phyloP scores from a whole-genome alignment of 208 protist genomes.

The Histomonas meleagridis region DNA sequence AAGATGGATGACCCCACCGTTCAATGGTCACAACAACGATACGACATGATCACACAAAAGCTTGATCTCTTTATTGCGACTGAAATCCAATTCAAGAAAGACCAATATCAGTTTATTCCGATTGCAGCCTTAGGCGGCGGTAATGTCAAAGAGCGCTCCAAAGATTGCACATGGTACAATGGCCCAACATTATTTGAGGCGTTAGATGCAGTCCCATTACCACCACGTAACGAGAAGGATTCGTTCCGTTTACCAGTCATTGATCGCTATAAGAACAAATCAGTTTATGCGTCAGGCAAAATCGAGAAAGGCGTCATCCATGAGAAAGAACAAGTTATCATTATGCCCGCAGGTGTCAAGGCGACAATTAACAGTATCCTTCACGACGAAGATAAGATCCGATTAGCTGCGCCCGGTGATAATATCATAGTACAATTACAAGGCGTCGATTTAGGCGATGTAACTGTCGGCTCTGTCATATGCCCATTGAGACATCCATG shows the following conservation, averaged over 20 bases:
- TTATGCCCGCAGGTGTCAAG: background rate
- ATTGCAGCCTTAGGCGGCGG: background rate
- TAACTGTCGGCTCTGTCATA: background rate
- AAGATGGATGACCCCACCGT: constrained; percentile 96
- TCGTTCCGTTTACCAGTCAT: constrained; percentile 35
- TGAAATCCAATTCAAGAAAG: constrained; percentile 72
- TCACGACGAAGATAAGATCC: constrained; percentile 1
- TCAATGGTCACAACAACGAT: constrained; percentile 59
- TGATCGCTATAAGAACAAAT: constrained; percentile 18
- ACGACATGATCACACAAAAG: constrained; percentile 77
- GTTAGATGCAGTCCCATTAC: background rate
- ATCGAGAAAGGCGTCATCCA: background rate
- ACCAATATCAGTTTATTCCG: constrained; percentile 44
- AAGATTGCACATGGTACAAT: constrained; percentile 26
- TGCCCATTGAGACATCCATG: background rate
- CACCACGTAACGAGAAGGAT: background rate
- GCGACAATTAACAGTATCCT: background rate
- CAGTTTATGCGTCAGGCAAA: background rate
- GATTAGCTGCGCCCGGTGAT: constrained; percentile 14
- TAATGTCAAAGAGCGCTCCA: background rate
- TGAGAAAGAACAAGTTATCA: background rate
- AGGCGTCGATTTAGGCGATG: background rate
- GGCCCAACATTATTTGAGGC: constrained; percentile 36
- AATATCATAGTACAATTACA: background rate
- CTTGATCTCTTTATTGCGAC: constrained; percentile 76